Conservation (phyloP, 768 basidiomycete species). For the Russula olivacea region DNA sequence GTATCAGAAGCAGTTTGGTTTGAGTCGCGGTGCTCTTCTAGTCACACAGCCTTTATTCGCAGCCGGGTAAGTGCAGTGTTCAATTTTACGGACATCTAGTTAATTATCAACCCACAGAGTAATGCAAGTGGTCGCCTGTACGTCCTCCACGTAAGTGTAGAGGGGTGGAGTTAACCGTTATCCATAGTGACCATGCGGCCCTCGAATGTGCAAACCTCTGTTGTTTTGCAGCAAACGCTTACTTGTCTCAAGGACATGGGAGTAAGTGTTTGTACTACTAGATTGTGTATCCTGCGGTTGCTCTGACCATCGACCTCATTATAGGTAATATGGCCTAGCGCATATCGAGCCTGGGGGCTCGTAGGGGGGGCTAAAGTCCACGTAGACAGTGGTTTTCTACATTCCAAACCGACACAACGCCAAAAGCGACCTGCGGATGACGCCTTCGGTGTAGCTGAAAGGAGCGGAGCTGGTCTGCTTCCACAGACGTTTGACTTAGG, state of each 20-base stretch:
- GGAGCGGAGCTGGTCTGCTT: background rate
- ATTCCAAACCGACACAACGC: slow-evolving; percentile 6
- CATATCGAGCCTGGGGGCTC: slow-evolving; percentile 24
- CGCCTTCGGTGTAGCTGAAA: slow-evolving; percentile 17
- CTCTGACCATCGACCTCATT: slow-evolving; percentile 52
- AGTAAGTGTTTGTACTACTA: slow-evolving; percentile 40
- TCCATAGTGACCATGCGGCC: slow-evolving; percentile 63
- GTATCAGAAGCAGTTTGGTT: slow-evolving; percentile 55
- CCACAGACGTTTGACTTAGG: background rate
- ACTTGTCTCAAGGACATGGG: slow-evolving; percentile 60
- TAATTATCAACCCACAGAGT: slow-evolving; percentile 42
- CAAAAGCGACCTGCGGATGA: slow-evolving; percentile 23
- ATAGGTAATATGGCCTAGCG: slow-evolving; percentile 43
- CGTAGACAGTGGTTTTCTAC: slow-evolving; percentile 21
- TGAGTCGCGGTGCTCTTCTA: slow-evolving; percentile 58
- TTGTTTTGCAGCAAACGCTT: slow-evolving; percentile 61
- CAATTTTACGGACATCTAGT: background rate
- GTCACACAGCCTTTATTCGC: slow-evolving; percentile 63
- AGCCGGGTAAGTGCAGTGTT: slow-evolving; percentile 51
- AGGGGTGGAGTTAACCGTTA: slow-evolving; percentile 2
- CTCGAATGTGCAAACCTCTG: slow-evolving; percentile 59
- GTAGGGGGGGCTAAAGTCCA: slow-evolving; percentile 24
- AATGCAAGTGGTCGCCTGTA: slow-evolving; percentile 73
- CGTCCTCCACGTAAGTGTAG: slow-evolving; percentile 28
- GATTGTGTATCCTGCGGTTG: slow-evolving; percentile 42